Evolutionary conservation across 352 stramenopile genomes (phyloP).

Genomic region (Aphanomyces cochlioides): DNA sequence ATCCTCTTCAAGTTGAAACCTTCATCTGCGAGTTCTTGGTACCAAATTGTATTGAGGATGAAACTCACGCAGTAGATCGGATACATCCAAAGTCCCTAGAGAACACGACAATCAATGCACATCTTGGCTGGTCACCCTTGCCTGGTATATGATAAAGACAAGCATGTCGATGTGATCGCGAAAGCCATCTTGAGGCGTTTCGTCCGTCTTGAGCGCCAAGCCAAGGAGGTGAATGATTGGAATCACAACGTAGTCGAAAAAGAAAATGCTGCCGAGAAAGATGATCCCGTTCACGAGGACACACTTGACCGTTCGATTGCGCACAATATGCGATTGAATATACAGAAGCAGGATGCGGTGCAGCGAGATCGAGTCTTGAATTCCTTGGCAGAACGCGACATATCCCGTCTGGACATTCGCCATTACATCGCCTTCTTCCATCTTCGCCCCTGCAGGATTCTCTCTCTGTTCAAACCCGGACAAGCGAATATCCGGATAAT

Average conservation of each 20-base stretch:
- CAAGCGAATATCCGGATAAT: too few relatives aligned
- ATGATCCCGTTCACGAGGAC: constrained; percentile 88
- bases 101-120: too few relatives aligned
- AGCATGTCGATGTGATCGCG: constrained; percentile 74
- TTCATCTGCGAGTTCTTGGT: constrained; percentile 87
- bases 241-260: constrained; percentile 81
- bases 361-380: constrained; percentile 82
- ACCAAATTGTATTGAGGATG: constrained; percentile 89
- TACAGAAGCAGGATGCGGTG: constrained; percentile 85
- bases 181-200: constrained; percentile 9
- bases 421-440: constrained; percentile 5
- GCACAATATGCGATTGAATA: constrained; percentile 79
- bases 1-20: constrained; percentile 37
- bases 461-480: background rate
- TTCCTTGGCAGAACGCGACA: constrained; percentile 61
- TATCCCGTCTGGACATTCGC: constrained; percentile 11
- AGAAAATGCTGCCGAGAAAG: constrained; percentile 87
- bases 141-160: constrained; percentile 84
- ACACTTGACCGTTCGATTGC: constrained; percentile 82
- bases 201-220: constrained; percentile 62
- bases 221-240: constrained; percentile 85
- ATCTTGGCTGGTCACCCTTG: constrained; percentile 15
- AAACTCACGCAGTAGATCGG: constrained; percentile 90
- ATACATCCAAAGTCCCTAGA: constrained; percentile 83
- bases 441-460: background rate